phyloP scores from a whole-genome alignment of 2,329 filamentous ascomycete species.

The Penicillium psychrosexuale region DNA sequence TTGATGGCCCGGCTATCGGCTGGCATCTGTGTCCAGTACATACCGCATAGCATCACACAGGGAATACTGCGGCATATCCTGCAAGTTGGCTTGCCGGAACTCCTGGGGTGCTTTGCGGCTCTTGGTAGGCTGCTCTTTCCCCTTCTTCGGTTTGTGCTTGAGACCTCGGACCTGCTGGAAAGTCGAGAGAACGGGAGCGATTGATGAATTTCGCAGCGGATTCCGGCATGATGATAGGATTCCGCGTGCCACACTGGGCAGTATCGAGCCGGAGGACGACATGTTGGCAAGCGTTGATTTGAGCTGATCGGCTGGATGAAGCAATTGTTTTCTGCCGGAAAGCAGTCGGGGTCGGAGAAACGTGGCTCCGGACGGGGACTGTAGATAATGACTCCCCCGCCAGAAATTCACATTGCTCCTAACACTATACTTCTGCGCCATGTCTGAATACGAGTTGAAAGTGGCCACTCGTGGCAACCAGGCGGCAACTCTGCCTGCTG shows the following conservation, averaged over 20 bases:
- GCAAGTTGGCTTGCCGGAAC: conserved; percentile 62
- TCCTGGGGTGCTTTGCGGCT: conserved; percentile 64
- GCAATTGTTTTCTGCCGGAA: conserved; percentile 36
- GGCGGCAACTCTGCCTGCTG: conserved; percentile 40
- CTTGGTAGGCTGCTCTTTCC: conserved; percentile 57
- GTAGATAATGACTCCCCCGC: conserved; percentile 27
- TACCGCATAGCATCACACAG: conserved; percentile 89
- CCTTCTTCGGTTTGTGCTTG: conserved; percentile 40
- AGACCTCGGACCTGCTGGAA: conserved; percentile 38
- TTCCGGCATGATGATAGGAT: conserved; percentile 34
- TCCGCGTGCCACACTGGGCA: conserved; percentile 36
- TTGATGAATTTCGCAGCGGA: conserved; percentile 29
- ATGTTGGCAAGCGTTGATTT: conserved; percentile 25
- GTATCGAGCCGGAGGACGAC: conserved; percentile 34
- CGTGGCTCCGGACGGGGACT: conserved; percentile 24
- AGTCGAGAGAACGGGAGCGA: conserved; percentile 31
- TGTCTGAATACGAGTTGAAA: conserved; percentile 35
- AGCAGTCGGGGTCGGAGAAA: conserved; percentile 35
- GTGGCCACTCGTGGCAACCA: conserved; percentile 43
- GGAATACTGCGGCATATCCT: conserved; percentile 68
- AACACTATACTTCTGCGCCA: conserved; percentile 17
- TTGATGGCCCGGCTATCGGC: neutral
- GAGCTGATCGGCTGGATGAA: conserved; percentile 12
- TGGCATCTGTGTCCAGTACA: neutral
- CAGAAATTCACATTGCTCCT: conserved; percentile 8